Evolutionary conservation across 2,329 filamentous ascomycete species (phyloP), one percentile per base, ranked within the genome.

Genomic region (Talaromyces sp.): DNA sequence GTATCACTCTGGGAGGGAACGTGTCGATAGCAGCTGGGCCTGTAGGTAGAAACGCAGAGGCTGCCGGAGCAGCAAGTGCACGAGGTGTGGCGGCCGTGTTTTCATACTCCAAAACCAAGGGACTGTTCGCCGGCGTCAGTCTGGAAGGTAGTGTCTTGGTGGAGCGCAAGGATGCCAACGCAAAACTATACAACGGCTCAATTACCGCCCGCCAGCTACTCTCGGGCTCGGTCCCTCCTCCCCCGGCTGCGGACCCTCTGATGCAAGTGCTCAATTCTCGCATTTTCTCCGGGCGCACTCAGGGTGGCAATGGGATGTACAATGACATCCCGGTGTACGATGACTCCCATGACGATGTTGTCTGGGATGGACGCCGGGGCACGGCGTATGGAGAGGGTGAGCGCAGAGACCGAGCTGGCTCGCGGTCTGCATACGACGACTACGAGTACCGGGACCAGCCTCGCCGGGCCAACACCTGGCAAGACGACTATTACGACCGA

Each of bases 41-140:
- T 0, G 85, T 99, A 27, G 95, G 95, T 58, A 86, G 95, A 69
- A 98, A 97, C 76, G 95, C 93, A 52, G 95, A 99, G 77, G 95
- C 95, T 13, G 93, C 95, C 38, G 95, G 95, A 64, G 93, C 93
- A 14, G 95, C 95, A 8, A 96, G 91, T 67, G 82, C 96, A 64
- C 93, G 87, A 80, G 88, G 91, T 64, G 89, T 98, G 9, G 90
- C 93, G 0, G 95, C 91, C 58, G 88, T 99, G 55, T 99, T 99
- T 81, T 91, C 90, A 70, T 99, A 99, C 82, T 95, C 89, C 74
- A 98, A 97, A 79, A 99, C 95, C 13, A 98, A 97, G 80, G 95
- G 95, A 21, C 80, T 99, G 32, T 99, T 99, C 69, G 95, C 95
- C 5, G 95, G 95, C 71, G 93, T 99, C 54, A 96, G 90, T 67